Evolutionary conservation across 2,329 filamentous ascomycete species (phyloP).

Genomic region (Metarhizium humberi): DNA sequence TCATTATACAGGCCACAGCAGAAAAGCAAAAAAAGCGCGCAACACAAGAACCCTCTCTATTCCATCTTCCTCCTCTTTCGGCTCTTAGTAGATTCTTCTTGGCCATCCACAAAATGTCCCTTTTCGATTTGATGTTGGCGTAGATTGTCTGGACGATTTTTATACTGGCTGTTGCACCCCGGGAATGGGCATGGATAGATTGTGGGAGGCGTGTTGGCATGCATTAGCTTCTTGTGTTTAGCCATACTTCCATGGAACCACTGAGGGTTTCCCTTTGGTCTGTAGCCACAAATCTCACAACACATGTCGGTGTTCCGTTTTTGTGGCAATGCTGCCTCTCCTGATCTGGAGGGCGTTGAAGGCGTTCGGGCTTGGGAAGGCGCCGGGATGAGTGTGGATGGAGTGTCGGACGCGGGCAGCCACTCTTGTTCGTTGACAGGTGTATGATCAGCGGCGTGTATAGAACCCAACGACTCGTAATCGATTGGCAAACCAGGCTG

Average conservation of each 20-base stretch:
- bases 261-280: constrained; percentile 45
- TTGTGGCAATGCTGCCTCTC: background rate
- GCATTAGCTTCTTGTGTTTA: constrained; percentile 47
- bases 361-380: background rate
- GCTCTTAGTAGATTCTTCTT: constrained; percentile 26
- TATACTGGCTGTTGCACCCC: constrained; percentile 45
- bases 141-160: constrained; percentile 46
- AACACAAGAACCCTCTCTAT: background rate
- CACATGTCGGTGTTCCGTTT: constrained; percentile 33
- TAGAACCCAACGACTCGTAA: background rate
- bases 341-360: background rate
- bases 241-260: constrained; percentile 52
- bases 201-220: constrained; percentile 36
- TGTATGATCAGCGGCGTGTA: background rate
- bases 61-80: constrained; percentile 39
- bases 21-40: background rate
- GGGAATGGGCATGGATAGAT: constrained; percentile 45
- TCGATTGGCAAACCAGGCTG: background rate
- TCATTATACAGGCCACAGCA: background rate
- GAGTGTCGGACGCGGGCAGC: background rate
- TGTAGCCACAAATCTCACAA: constrained; percentile 45
- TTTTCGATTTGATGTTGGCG: constrained; percentile 48
- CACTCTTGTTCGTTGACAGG: background rate
- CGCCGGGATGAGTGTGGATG: background rate
- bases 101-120: constrained; percentile 40